These are phyloP conservation scores for Globisporangium spinosum DNA, from an alignment of 352 stramenopile genomes.

Conservation along the genomic window DNA sequence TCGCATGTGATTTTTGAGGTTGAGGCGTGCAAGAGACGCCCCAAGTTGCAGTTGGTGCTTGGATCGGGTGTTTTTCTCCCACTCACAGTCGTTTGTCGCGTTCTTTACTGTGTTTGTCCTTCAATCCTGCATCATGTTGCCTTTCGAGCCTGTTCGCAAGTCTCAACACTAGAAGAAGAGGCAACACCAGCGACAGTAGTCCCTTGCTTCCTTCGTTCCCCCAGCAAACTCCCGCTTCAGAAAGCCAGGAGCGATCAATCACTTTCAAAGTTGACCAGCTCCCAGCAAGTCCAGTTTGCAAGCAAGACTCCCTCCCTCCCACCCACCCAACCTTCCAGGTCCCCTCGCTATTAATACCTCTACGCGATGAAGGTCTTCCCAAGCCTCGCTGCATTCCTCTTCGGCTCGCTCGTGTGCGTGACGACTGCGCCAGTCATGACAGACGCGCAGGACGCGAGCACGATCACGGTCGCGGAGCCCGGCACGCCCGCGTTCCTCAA, in stretches of 20 bases:
- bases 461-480: constrained; percentile 23
- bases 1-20: constrained; percentile 8
- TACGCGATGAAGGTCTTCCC: constrained; percentile 26
- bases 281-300: background rate
- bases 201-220: background rate
- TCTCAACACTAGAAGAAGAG: background rate
- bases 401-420: constrained; percentile 13
- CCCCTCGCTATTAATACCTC: background rate
- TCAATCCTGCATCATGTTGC: background rate
- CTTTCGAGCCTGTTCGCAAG: background rate
- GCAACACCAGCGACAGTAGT: background rate
- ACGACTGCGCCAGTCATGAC: constrained; percentile 3
- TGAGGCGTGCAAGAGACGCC: constrained; percentile 6
- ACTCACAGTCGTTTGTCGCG: background rate
- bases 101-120: background rate
- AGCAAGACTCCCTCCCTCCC: background rate
- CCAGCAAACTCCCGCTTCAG: constrained; percentile 7
- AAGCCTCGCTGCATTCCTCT: constrained; percentile 20
- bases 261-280: constrained; percentile 13
- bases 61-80: background rate
- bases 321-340: background rate
- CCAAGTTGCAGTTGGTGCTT: constrained; percentile 16
- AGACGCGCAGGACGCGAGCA: constrained; percentile 16
- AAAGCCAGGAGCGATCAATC: background rate
- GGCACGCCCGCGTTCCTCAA: constrained; percentile 47